These are phyloP conservation scores for Spiraea crenata DNA, from an alignment of 331 rosid species.

Conservation along the genomic window DNA sequence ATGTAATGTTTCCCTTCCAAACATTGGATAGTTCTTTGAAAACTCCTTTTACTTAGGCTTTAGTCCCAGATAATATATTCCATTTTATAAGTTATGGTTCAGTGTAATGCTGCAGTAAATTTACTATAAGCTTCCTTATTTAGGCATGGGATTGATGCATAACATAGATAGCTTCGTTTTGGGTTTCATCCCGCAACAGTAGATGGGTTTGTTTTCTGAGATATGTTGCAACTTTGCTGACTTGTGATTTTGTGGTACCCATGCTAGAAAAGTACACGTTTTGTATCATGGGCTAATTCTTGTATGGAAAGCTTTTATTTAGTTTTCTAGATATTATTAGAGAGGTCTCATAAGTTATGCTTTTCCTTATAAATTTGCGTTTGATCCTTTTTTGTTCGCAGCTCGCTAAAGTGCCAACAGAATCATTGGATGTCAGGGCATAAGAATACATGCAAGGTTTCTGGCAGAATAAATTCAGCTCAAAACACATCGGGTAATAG, in stretches of 20 bases:
- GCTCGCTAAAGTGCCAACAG: constrained; percentile 68
- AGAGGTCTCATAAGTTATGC: background rate
- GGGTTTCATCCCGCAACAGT: background rate
- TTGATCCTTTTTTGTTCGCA: constrained; percentile 25
- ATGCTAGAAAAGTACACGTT: background rate
- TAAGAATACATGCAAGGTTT: constrained; percentile 45
- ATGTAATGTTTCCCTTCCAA: background rate
- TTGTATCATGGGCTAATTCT: too few species aligned
- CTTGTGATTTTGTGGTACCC: constrained; percentile 3
- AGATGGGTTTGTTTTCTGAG: background rate
- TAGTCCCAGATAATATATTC: background rate
- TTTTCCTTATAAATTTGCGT: background rate
- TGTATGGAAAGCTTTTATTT: too few species aligned
- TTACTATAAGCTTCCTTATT: background rate
- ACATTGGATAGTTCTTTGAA: background rate
- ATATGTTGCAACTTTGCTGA: background rate
- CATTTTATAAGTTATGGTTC: background rate
- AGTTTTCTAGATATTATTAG: too few species aligned
- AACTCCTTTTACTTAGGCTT: too few species aligned
- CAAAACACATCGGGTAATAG: constrained; percentile 27
- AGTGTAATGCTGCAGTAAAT: background rate
- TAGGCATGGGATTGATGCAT: background rate
- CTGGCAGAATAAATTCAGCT: background rate
- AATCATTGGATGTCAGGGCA: constrained; percentile 83
- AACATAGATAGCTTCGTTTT: background rate